These are phyloP conservation scores for Castanopsis chinensis DNA, from an alignment of 306 rosid genomes.

Conservation along the genomic window DNA sequence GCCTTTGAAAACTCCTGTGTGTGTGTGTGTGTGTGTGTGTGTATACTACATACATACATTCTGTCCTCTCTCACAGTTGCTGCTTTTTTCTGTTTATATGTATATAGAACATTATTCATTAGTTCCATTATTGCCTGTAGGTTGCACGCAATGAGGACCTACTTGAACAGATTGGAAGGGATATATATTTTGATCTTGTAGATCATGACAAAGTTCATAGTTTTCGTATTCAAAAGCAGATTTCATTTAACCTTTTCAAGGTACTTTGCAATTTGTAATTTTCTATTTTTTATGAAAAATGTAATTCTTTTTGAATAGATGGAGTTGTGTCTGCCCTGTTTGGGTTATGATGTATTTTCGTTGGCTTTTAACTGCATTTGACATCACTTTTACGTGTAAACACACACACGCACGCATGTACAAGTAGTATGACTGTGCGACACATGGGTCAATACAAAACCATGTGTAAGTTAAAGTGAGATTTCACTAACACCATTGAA, in stretches of 20 bases:
- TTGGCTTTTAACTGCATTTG: no score
- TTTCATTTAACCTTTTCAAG: constrained; percentile 44
- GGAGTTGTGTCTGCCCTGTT: no score
- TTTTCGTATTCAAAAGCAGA: constrained; percentile 43
- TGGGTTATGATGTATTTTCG: no score
- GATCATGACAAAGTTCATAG: constrained; percentile 50
- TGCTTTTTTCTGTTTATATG: background rate
- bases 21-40: background rate
- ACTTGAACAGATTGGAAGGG: constrained; percentile 45
- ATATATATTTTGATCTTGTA: constrained; percentile 52
- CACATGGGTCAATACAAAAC: no score
- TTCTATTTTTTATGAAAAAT: background rate
- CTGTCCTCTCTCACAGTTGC: background rate
- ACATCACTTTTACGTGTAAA: no score
- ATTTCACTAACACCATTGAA: no score
- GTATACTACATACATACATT: background rate
- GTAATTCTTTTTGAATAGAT: background rate
- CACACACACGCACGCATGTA: no score
- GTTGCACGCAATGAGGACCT: constrained; percentile 51
- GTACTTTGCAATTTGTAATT: constrained; percentile 14
- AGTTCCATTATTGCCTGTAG: constrained; percentile 13
- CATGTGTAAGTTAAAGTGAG: no score
- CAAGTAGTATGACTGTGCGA: no score
- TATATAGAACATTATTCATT: background rate
- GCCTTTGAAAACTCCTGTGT: background rate